Evolutionary conservation across 2,329 filamentous ascomycete species (phyloP), one percentile per base, ranked within the genome.

Genomic region (Fusarium beomiforme): DNA sequence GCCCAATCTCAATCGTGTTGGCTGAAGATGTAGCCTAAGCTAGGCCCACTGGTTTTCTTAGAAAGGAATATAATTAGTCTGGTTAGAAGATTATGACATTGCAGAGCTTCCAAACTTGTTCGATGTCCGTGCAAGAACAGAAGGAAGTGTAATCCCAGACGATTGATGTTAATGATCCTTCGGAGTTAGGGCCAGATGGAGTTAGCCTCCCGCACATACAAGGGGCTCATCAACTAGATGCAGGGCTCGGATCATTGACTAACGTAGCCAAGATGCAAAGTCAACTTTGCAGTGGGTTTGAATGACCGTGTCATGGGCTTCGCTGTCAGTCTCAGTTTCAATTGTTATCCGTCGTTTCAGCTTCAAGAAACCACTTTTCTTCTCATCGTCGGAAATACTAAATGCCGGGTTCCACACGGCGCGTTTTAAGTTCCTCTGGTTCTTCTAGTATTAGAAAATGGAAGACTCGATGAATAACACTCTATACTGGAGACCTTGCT

Each of bases 121-220:
- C 47, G 55, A 57, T 36, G 68, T 43, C 44, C 44, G 41, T 29
- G 54, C 36, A 44, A 64, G 34, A 31, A 46, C 9, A 31, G 66
- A 47, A 60, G 24, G 24, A 21, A 34, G 26, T 8, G 26, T 10
- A 37, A 59, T 17, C 57, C 43, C 42, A 24, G 44, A 50, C 31
- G 57, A 59, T 70, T 56, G 51, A 62, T 51, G 56, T 64, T 50
- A 58, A 70, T 67, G 62, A 47, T 64, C 36, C 62, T 72, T 72
- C 74, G 74, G 74, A 47, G 57, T 63, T 70, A 51, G 29, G 37
- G 37, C 70, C 63, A 54, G 34, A 76, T 69, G 13, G 17, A 76
- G 74, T 50, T 75, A 75, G 74, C 39, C 58, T 53, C 57, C 41
- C 34, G 44, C 21, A 39, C 29, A 26, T 37, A 50, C 44, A 53